A percentile compares a stretch with the other conserved stretches of the same genome.
These are phyloP conservation scores for Apiotrichum laibachii DNA, from an alignment of 1,284 basidiomycete species.

Conservation along the genomic window DNA sequence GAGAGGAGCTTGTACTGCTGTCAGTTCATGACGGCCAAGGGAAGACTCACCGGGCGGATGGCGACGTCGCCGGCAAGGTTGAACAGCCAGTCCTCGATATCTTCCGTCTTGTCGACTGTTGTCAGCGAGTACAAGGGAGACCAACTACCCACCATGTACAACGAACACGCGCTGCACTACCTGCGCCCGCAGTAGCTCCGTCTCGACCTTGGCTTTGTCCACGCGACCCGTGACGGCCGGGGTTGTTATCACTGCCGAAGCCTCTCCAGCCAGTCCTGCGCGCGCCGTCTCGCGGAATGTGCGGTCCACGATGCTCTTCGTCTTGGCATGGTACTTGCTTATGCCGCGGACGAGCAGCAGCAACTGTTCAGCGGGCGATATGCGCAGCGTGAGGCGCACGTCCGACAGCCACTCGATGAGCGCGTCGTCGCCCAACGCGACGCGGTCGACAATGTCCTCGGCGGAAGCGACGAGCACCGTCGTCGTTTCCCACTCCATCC, in stretches of 20 bases:
- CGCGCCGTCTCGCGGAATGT: slow-evolving; percentile 39
- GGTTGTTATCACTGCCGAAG: neutral
- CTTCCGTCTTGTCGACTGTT: slow-evolving; percentile 48
- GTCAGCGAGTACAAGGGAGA: neutral
- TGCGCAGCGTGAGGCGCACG: slow-evolving; percentile 27
- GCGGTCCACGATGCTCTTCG: slow-evolving; percentile 31
- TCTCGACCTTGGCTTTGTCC: slow-evolving; percentile 42
- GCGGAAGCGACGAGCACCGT: slow-evolving; percentile 40
- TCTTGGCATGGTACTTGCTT: slow-evolving; percentile 41
- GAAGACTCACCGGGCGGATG: slow-evolving; percentile 41
- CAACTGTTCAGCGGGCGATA: slow-evolving; percentile 31
- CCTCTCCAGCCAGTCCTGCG: slow-evolving; percentile 23
- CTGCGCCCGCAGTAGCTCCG: slow-evolving; percentile 43
- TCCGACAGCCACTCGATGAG: slow-evolving; percentile 37
- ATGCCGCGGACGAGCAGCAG: slow-evolving; percentile 48
- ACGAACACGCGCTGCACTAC: slow-evolving; percentile 41
- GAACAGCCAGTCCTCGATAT: slow-evolving; percentile 49
- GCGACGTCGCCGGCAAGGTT: slow-evolving; percentile 50
- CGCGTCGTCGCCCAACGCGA: slow-evolving; percentile 23
- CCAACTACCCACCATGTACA: slow-evolving; percentile 36
- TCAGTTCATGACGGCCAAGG: neutral
- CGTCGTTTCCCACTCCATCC: slow-evolving; percentile 51
- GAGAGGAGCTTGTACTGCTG: slow-evolving; percentile 44
- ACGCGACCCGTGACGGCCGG: slow-evolving; percentile 11
- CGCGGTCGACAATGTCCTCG: slow-evolving; percentile 42